phyloP scores from a whole-genome alignment of 306 rosid species.

The Vachellia collinsii region DNA sequence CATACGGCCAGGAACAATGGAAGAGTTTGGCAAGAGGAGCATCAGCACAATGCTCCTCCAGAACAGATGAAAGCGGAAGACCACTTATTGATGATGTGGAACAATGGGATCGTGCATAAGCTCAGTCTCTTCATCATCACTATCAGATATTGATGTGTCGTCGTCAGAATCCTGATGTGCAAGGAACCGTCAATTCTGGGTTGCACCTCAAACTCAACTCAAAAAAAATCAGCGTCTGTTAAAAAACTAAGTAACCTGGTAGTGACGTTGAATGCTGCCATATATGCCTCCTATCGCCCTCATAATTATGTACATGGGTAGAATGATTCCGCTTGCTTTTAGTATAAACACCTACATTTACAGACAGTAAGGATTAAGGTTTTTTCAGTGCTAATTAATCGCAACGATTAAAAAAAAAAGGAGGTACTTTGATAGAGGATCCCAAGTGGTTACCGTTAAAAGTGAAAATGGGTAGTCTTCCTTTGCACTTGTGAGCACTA shows the following conservation, averaged over 20 bases:
- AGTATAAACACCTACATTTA: constrained; percentile 53
- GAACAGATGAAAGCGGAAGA: constrained; percentile 34
- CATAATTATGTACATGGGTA: constrained; percentile 76
- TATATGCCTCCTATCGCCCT: constrained; percentile 60
- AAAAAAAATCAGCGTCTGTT: background rate
- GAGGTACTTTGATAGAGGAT: background rate
- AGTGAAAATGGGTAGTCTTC: constrained; percentile 84
- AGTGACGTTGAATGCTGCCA: constrained; percentile 39
- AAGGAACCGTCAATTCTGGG: background rate
- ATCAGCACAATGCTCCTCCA: constrained; percentile 44
- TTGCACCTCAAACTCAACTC: background rate
- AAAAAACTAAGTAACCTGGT: constrained; percentile 29
- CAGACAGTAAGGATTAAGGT: background rate
- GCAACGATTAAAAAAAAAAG: background rate
- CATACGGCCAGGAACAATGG: constrained; percentile 19
- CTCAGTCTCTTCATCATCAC: constrained; percentile 45
- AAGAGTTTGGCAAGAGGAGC: constrained; percentile 39
- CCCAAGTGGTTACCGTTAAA: constrained; percentile 59
- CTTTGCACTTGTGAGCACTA: constrained; percentile 49
- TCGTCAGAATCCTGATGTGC: constrained; percentile 48
- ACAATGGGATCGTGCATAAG: constrained; percentile 38
- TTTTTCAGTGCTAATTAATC: background rate
- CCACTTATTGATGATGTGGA: constrained; percentile 30
- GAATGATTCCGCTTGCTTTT: constrained; percentile 71
- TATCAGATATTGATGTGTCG: constrained; percentile 41